Percentiles rank a stretch among this genome's conserved stretches.
phyloP scores from a whole-genome alignment of 75 land plant species.

The Adiantum capillusveneris region DNA sequence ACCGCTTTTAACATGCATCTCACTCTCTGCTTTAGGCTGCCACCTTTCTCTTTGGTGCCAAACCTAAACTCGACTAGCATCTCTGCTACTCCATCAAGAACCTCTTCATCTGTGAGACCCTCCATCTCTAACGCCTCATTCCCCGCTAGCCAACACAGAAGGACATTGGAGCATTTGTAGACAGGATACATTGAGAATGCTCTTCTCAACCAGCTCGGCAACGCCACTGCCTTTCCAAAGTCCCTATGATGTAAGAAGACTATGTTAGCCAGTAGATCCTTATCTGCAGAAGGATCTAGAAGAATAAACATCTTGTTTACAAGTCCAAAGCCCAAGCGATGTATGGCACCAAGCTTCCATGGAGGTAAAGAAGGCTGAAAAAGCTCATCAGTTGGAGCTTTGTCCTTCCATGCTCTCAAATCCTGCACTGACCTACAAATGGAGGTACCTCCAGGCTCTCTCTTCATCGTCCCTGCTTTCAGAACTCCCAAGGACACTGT shows the following conservation, averaged over 20 bases:
- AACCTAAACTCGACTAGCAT: conserved; percentile 39
- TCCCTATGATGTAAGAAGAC: conserved; percentile 17
- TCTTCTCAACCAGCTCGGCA: conserved; percentile 69
- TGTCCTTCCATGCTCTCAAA: conserved; percentile 5
- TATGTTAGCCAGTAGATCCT: conserved; percentile 36
- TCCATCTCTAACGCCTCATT: conserved; percentile 66
- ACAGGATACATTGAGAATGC: conserved; percentile 63
- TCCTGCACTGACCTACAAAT: conserved; percentile 4
- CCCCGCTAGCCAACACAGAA: conserved; percentile 69
- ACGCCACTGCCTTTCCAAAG: not conserved
- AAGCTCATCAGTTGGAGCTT: not conserved
- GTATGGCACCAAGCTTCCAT: conserved; percentile 53
- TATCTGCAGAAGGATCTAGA: conserved; percentile 9
- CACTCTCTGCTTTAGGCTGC: not conserved
- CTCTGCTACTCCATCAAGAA: conserved; percentile 48
- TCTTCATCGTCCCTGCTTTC: conserved; percentile 30
- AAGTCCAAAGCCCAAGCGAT: conserved; percentile 65
- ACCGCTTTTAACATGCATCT: conserved; percentile 17
- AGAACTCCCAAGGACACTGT: conserved; percentile 81
- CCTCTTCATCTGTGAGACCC: conserved; percentile 45
- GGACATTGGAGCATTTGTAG: conserved; percentile 41
- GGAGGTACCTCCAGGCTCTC: not conserved
- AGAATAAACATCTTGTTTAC: conserved; percentile 72
- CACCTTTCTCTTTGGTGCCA: not conserved
- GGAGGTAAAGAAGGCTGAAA: conserved; percentile 62